Base-by-base conservation (phyloP, 805 yeast genomes). In the Barnettozyma sucrosica region DNA sequence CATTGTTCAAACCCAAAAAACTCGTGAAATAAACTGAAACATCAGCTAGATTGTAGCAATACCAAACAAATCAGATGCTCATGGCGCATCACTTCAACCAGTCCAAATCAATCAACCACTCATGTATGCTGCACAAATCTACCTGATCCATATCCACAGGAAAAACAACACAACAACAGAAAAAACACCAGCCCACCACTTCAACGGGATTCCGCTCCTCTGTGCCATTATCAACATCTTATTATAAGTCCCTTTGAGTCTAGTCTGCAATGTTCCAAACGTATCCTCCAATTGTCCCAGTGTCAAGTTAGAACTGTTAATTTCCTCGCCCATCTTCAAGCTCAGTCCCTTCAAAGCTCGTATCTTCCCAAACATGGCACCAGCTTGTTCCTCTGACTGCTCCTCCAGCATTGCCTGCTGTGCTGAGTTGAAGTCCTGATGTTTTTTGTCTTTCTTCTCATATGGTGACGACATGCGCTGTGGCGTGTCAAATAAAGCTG, bases 181-280 rank as follows among this genome's bases (percentile, higher is more conserved):
- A 52, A 76, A 73, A 43, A 78, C 71, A 2, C 64, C 46, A 3
- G 79, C 65, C 90, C 90, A 83, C 7, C 75, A 70, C 50, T 77
- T 75, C 71, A 84, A 70, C 49, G 84, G 70, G n/a, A 83, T 74
- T 10, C 86, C 83, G 10, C 83, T 73, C 53, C 69, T 72, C 52
- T 77, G 75, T 4, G 86, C 87, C 79, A 84, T 80, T 3, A 70
- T 65, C 65, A 78, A 65, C 86, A 83, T 79, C 36, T 76, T 70
- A 43, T 67, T 68, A 65, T 75, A 74, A 3, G 84, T 81, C 42
- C 67, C 69, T 51, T 75, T 77, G 44, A 84, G 70, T 47, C 69
- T 67, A 2, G 63, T 57, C 18, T 77, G 63, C 1, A 81, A 70
- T 42, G 63, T 62, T 33, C 74, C 80, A 57, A 79, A 78, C 16